Conservation (phyloP, 2,329 filamentous ascomycete genomes). For the Didymella sp. region DNA sequence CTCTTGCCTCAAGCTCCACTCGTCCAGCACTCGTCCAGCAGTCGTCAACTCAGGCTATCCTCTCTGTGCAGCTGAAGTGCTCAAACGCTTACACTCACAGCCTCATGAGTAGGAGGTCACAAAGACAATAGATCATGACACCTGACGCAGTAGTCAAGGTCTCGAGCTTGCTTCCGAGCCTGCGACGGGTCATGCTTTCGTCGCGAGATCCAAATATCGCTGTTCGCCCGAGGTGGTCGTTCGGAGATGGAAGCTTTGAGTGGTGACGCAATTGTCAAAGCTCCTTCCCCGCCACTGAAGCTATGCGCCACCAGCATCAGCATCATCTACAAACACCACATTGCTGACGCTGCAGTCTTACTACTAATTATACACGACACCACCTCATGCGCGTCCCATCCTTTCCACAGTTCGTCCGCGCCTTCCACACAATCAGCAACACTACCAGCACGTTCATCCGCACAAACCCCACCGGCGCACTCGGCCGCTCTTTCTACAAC, state of each 20-base stretch:
- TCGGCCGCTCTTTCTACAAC: constrained; percentile 43
- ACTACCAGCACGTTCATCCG: constrained; percentile 46
- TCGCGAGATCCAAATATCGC: neutral
- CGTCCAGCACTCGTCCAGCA: no score
- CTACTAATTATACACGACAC: constrained; percentile 10
- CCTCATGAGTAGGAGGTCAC: no score
- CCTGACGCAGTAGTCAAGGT: neutral
- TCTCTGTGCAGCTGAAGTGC: neutral
- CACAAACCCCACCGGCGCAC: constrained; percentile 46
- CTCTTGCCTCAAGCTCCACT: no score
- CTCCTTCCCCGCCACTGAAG: constrained; percentile 34
- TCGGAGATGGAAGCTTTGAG: constrained; percentile 10
- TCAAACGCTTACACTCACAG: neutral
- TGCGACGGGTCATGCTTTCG: neutral
- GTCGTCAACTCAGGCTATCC: no score
- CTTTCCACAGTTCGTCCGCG: constrained; percentile 56
- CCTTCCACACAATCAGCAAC: constrained; percentile 56
- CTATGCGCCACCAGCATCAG: constrained; percentile 37
- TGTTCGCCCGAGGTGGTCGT: neutral
- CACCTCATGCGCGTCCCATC: constrained; percentile 58
- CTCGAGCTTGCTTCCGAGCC: neutral
- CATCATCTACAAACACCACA: constrained; percentile 18
- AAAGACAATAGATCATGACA: neutral
- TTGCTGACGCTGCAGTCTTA: no score
- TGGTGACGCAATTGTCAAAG: constrained; percentile 39